A percentile compares a stretch with the other conserved stretches of the same genome.
Conservation (phyloP, 148 eudicot species). For the Bassia scoparia region DNA sequence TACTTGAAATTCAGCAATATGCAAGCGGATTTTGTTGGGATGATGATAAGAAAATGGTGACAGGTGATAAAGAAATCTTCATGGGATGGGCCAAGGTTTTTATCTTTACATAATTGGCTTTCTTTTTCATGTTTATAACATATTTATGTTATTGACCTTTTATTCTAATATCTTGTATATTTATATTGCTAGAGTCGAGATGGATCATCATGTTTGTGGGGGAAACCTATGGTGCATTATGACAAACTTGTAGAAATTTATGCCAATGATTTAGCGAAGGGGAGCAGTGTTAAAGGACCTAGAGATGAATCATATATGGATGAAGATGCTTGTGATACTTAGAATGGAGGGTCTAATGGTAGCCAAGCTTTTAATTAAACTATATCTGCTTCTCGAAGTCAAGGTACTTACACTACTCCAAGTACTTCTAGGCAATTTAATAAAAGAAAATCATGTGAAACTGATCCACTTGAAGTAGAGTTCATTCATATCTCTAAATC, state of each 20-base stretch:
- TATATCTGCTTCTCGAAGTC: background rate
- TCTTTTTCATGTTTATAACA: background rate
- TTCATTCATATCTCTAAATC: constrained; percentile 4
- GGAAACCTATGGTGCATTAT: constrained; percentile 1
- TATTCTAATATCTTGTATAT: background rate
- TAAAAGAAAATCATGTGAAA: background rate
- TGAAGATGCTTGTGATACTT: background rate
- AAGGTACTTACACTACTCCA: constrained; percentile 6
- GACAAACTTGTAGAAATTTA: constrained; percentile 8
- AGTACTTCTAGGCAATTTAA: background rate
- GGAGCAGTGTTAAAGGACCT: background rate
- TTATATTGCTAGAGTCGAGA: background rate
- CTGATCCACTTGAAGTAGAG: background rate
- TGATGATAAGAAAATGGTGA: constrained; percentile 11
- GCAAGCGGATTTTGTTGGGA: constrained; percentile 16
- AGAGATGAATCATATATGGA: background rate
- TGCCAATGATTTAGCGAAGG: background rate
- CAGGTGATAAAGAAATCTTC: background rate
- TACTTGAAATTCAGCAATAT: background rate
- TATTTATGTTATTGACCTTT: background rate
- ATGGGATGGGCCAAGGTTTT: background rate
- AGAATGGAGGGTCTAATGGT: background rate
- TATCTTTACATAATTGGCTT: background rate
- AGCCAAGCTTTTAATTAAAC: background rate
- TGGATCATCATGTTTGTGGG: background rate